phyloP scores from a whole-genome alignment of 2,329 filamentous ascomycete genomes.

The Alternaria sp. region DNA sequence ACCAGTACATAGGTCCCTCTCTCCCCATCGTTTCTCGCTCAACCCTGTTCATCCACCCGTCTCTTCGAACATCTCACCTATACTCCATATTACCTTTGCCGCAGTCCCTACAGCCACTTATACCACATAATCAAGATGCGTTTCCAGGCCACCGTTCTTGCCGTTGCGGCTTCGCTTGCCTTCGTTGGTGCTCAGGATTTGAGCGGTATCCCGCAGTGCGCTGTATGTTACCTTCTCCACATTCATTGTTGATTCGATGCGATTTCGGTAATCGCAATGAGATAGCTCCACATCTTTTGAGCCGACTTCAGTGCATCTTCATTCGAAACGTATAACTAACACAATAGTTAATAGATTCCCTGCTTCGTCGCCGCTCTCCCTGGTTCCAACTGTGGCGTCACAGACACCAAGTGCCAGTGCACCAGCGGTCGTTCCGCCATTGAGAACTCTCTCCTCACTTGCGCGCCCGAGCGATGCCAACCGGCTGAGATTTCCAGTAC shows the following conservation, averaged over 20 bases:
- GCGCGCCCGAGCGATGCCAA: constrained; percentile 51
- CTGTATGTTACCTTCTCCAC: constrained; percentile 38
- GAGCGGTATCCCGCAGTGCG: constrained; percentile 42
- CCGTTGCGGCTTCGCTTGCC: constrained; percentile 39
- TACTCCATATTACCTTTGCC: constrained; percentile 1
- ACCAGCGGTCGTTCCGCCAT: constrained; percentile 52
- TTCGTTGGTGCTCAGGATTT: constrained; percentile 42
- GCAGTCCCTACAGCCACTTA: background rate
- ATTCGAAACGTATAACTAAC: background rate
- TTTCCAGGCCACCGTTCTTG: constrained; percentile 37
- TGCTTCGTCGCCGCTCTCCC: constrained; percentile 61
- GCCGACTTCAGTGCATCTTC: background rate
- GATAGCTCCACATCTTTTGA: background rate
- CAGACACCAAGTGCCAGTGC: constrained; percentile 64
- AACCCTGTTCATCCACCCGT: background rate
- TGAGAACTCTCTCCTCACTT: constrained; percentile 51
- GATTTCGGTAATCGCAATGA: background rate
- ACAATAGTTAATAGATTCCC: constrained; percentile 45
- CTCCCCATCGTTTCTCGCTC: background rate
- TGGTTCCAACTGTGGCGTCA: constrained; percentile 57
- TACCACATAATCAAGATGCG: constrained; percentile 36
- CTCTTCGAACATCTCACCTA: background rate
- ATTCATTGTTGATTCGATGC: background rate
- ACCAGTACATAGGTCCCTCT: constrained; percentile 7
- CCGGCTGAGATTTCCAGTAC: constrained; percentile 51